phyloP scores from a whole-genome alignment of 768 basidiomycete species.

The Mycena crocata region DNA sequence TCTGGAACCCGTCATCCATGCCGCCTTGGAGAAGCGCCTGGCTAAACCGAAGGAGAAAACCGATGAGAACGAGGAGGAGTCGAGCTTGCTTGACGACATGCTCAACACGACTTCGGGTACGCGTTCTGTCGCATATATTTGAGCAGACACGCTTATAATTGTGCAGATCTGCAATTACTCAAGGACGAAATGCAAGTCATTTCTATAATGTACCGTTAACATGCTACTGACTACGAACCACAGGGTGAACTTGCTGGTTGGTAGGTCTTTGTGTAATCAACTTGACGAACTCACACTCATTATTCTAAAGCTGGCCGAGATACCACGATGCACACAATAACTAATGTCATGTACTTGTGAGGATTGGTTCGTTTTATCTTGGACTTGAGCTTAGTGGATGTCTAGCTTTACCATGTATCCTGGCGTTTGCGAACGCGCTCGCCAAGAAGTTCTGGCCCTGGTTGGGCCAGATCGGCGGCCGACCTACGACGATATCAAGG shows the following conservation, averaged over 20 bases:
- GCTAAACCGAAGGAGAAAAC: constrained; percentile 26
- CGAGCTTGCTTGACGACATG: constrained; percentile 63
- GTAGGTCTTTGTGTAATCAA: constrained; percentile 28
- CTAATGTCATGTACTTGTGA: constrained; percentile 49
- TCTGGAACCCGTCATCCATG: constrained; percentile 63
- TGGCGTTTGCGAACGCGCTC: constrained; percentile 54
- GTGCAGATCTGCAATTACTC: constrained; percentile 52
- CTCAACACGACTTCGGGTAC: constrained; percentile 65
- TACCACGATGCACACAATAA: constrained; percentile 46
- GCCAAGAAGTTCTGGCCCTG: constrained; percentile 60
- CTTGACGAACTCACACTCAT: neutral
- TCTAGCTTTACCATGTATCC: constrained; percentile 50
- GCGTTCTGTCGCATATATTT: neutral
- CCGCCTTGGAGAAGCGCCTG: constrained; percentile 57
- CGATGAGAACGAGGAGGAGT: constrained; percentile 46
- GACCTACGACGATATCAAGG: constrained; percentile 65
- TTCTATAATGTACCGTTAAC: constrained; percentile 32
- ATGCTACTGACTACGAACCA: neutral
- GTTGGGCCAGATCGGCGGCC: constrained; percentile 59
- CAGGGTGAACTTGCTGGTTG: constrained; percentile 25
- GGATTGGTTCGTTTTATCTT: neutral
- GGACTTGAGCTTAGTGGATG: neutral
- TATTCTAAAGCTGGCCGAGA: constrained; percentile 12
- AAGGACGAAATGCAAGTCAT: constrained; percentile 54
- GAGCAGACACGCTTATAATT: neutral